Base-by-base conservation (phyloP, 306 rosid species). In the Biancaea sappan region DNA sequence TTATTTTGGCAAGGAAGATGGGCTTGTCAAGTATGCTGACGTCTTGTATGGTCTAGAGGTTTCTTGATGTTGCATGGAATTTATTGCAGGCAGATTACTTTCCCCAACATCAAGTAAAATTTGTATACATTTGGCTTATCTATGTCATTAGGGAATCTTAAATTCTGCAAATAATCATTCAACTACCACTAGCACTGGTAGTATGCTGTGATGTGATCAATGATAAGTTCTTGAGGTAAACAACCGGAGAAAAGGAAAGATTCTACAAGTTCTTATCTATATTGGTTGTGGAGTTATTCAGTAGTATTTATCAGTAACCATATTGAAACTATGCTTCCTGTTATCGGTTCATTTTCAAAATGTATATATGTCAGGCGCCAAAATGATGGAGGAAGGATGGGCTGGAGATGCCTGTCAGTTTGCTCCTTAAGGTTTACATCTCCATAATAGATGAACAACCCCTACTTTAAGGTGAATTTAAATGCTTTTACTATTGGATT, bases 21-120 rank as follows among this genome's bases (percentile, higher is more conserved):
- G 71, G 37, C 44, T 84, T 19, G 83, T 76, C 18, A 72, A 79
- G 61, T 81, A 78, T 66, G 84, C 88, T 0, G 86, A 84, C 40
- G 73, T 81, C 70, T 80, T 87, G 66, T 67, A 77, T 82, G 87
- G 87, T 43, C 72, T 87, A 46, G 88, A 87, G 59, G 26, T 71
- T 63, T 69, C 76, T 25, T 62, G 48, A 75, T 64, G 11, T 4
- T 54, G 51, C 43, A 48, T 35, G 70, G n/a, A 65, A 38, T 76
- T 37, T 35, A 56, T 25, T 15, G 15, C 38, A 73, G 35, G 72
- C 69, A 75, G 79, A 62, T 64, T 58, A 65, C 50, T 69, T 22
- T 16, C 41, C 69, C 68, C 14, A 35, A 14, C 38, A 24, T 70
- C 19, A 10, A 40, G 71, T 73, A 56, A 52, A 80, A 59, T 15